Percentiles rank a stretch among this genome's conserved stretches.
Conservation (phyloP, 768 basidiomycete genomes). For the Tricholoma sp. region DNA sequence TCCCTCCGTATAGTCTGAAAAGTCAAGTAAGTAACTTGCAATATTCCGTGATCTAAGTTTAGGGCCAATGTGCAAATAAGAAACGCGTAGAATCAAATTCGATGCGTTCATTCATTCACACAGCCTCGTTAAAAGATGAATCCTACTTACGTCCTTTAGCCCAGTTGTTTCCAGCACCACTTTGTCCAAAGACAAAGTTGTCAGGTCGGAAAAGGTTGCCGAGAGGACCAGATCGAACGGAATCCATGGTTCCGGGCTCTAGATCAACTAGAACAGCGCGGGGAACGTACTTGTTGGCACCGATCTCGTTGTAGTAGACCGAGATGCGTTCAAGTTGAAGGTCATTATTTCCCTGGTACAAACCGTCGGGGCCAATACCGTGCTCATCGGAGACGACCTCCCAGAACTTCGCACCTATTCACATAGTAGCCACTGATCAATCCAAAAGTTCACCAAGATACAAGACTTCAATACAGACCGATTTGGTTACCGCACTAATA, state of each 20-base stretch:
- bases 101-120: neutral
- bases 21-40: neutral
- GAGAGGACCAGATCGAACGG: slow-evolving; percentile 84
- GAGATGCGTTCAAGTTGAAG: slow-evolving; percentile 96
- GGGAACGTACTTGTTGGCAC: slow-evolving; percentile 95
- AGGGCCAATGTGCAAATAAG: neutral
- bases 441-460: slow-evolving; percentile 12
- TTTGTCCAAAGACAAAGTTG: slow-evolving; percentile 98
- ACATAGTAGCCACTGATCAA: slow-evolving; percentile 14
- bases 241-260: slow-evolving; percentile 96
- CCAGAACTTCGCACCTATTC: slow-evolving; percentile 89
- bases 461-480: slow-evolving; percentile 49
- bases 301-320: slow-evolving; percentile 97
- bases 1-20: slow-evolving; percentile 83
- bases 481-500: slow-evolving; percentile 97
- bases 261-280: slow-evolving; percentile 97
- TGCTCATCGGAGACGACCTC: slow-evolving; percentile 99
- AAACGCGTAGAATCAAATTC: slow-evolving; percentile 16
- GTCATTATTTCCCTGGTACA: slow-evolving; percentile 91
- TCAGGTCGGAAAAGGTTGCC: slow-evolving; percentile 94
- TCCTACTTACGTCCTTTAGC: slow-evolving; percentile 91
- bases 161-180: slow-evolving; percentile 99
- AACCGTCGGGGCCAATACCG: slow-evolving; percentile 89
- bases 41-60: neutral
- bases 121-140: neutral